Conservation (phyloP, 345 rosid genomes). For the Rhodomyrtus tomentosa region DNA sequence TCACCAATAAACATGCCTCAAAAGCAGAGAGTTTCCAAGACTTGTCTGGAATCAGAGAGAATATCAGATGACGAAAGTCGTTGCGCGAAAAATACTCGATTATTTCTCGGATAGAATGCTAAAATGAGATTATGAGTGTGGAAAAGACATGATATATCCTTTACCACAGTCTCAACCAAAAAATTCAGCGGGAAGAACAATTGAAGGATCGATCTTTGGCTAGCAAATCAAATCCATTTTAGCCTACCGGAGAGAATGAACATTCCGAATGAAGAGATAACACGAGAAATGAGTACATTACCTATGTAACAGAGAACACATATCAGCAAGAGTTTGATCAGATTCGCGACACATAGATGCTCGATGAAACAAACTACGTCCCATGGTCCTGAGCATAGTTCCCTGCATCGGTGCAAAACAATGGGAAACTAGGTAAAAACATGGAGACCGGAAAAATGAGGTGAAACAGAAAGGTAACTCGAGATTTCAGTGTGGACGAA, state of each 20-base stretch:
- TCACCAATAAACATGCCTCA: neutral
- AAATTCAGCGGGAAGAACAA: neutral
- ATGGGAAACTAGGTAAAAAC: neutral
- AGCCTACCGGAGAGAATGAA: neutral
- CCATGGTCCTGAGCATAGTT: constrained; percentile 62
- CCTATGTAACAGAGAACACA: constrained; percentile 50
- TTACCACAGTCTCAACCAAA: neutral
- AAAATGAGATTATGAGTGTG: neutral
- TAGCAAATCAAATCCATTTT: neutral
- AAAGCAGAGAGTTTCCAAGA: neutral
- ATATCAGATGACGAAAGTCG: neutral
- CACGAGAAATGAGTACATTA: constrained; percentile 4
- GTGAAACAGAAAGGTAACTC: neutral
- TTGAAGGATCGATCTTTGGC: neutral
- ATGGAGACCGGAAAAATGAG: neutral
- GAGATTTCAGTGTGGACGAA: neutral
- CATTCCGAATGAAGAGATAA: neutral
- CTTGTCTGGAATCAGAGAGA: neutral
- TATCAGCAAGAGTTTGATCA: constrained; percentile 45
- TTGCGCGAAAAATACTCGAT: neutral
- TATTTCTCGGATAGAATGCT: neutral
- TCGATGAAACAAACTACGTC: constrained; percentile 64
- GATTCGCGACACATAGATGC: constrained; percentile 52
- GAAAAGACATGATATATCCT: neutral
- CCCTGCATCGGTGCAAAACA: constrained; percentile 21